phyloP scores from a whole-genome alignment of 2,329 filamentous ascomycete species.

The Monilinia fructigena region DNA sequence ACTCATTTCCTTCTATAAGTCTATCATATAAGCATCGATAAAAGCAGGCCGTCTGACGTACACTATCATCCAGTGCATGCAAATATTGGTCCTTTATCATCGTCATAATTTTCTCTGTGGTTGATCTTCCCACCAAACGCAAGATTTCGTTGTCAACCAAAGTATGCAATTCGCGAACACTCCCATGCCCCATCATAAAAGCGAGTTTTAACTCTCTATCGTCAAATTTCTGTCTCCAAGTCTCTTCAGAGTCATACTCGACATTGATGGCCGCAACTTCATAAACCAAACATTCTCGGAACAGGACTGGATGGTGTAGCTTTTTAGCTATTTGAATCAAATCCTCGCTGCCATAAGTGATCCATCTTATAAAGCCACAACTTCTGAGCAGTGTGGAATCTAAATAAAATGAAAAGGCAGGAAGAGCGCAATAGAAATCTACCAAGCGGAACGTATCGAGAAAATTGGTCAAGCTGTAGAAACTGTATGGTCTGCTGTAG shows the following conservation, averaged over 20 bases:
- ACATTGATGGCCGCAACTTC: not conserved
- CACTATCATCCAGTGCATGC: too few species aligned
- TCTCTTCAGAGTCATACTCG: not conserved
- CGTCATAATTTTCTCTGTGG: too few species aligned
- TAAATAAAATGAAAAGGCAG: conserved; percentile 6
- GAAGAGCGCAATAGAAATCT: conserved; percentile 25
- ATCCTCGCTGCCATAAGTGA: not conserved
- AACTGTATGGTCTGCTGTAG: conserved; percentile 24
- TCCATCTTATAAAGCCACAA: not conserved
- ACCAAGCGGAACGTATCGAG: conserved; percentile 21
- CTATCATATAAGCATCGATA: not conserved
- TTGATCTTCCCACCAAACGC: not conserved
- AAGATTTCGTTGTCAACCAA: not conserved
- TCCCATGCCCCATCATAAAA: not conserved
- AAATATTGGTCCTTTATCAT: too few species aligned
- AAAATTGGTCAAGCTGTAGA: conserved; percentile 12
- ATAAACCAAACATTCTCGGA: conserved; percentile 19
- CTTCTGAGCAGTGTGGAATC: not conserved
- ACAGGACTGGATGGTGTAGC: conserved; percentile 16
- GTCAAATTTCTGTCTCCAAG: not conserved
- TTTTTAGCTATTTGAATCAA: conserved; percentile 7
- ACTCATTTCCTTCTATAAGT: too few species aligned
- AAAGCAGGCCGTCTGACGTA: not conserved
- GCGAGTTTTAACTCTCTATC: not conserved
- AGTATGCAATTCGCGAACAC: not conserved